phyloP scores from a whole-genome alignment of 2,329 filamentous ascomycete species.

The Trichoderma atrobrunneum region DNA sequence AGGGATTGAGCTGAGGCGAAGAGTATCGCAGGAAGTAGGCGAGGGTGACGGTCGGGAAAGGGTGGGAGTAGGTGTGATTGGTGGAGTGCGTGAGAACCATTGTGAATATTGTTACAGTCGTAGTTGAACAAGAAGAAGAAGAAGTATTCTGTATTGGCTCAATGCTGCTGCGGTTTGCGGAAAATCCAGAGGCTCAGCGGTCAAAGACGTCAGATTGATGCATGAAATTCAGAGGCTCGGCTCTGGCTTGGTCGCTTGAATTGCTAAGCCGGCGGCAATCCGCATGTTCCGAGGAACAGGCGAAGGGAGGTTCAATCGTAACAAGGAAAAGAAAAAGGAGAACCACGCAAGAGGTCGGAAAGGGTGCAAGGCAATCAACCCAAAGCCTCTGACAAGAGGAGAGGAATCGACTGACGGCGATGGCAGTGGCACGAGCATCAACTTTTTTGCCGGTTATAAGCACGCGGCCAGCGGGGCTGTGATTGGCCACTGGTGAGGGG shows the following conservation, averaged over 20 bases:
- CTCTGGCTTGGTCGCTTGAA: constrained; percentile 1
- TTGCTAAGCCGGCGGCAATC: not conserved
- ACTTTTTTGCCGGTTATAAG: constrained; percentile 21
- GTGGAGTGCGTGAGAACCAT: constrained; percentile 65
- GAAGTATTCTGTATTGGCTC: not conserved
- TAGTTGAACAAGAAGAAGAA: constrained; percentile 9
- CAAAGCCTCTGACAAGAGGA: constrained; percentile 20
- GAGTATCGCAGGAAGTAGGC: constrained; percentile 89
- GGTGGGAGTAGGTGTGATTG: constrained; percentile 73
- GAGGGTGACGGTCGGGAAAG: constrained; percentile 80
- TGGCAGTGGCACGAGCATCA: constrained; percentile 23
- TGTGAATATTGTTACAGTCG: constrained; percentile 28
- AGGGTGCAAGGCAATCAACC: constrained; percentile 8
- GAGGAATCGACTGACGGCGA: constrained; percentile 24
- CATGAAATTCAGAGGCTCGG: constrained; percentile 24
- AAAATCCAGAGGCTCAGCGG: constrained; percentile 24
- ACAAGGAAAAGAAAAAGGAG: not conserved
- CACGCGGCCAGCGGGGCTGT: constrained; percentile 21
- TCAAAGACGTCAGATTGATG: constrained; percentile 24
- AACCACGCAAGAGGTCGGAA: constrained; percentile 1
- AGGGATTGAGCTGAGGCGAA: constrained; percentile 67
- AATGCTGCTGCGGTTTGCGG: constrained; percentile 1
- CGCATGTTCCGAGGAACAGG: constrained; percentile 14
- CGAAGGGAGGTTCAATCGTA: not conserved
- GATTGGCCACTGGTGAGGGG: constrained; percentile 36